A percentile compares a stretch with the other conserved stretches of the same genome.
Conservation (phyloP, 176 grass and related monocot species). For the Dendrocalamus sinicus region DNA sequence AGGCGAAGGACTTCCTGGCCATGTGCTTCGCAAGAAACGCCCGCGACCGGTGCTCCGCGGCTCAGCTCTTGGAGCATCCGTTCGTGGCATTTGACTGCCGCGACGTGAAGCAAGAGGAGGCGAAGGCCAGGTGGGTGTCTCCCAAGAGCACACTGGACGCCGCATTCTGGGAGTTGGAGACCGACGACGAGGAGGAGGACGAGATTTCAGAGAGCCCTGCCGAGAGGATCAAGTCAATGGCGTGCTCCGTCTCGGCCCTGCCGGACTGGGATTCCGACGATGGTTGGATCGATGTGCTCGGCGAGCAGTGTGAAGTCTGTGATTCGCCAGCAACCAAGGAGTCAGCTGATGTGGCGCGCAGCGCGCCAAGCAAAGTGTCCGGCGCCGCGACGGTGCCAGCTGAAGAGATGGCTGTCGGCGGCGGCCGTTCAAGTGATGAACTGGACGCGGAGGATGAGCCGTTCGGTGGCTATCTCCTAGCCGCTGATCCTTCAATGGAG, state of each 20-base stretch:
- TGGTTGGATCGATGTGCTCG: conserved; percentile 48
- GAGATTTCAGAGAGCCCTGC: background rate
- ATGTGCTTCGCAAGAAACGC: conserved; percentile 57
- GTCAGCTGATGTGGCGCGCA: conserved; percentile 7
- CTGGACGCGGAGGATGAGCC: background rate
- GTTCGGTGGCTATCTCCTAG: background rate
- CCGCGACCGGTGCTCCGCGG: conserved; percentile 49
- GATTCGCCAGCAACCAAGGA: background rate
- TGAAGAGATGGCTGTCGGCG: conserved; percentile 30
- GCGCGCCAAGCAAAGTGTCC: conserved; percentile 34
- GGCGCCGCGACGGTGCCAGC: conserved; percentile 13
- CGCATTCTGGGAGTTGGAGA: conserved; percentile 54
- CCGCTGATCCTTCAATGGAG: background rate
- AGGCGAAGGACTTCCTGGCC: conserved; percentile 64
- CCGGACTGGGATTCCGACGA: conserved; percentile 53
- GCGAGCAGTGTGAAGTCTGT: background rate
- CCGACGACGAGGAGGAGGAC: conserved; percentile 38
- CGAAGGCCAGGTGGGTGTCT: conserved; percentile 45
- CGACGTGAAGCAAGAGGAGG: background rate
- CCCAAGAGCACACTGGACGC: conserved; percentile 79
- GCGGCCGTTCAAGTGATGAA: background rate
- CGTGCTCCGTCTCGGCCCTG: conserved; percentile 9
- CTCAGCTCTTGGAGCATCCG: conserved; percentile 62
- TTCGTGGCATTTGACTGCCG: conserved; percentile 42
- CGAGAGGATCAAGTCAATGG: conserved; percentile 49